Evolutionary conservation across 495 filamentous ascomycete species (phyloP).

Genomic region (Penicillium alfredii): DNA sequence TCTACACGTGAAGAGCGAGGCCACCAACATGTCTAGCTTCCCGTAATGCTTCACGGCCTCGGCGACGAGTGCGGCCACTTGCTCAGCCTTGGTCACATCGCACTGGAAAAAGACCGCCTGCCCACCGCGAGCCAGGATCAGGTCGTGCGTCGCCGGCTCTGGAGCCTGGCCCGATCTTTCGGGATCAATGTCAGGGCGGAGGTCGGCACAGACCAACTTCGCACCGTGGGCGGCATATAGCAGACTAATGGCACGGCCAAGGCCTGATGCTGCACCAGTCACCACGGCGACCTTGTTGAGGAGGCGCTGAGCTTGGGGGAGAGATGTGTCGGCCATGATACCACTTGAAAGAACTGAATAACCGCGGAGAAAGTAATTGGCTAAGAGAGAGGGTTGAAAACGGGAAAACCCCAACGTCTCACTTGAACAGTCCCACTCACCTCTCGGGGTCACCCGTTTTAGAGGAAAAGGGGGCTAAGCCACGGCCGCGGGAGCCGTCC

Average conservation of each 20-base stretch:
- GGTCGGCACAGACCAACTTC: conserved; percentile 43
- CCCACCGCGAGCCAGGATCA: conserved; percentile 33
- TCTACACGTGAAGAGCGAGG: neutral
- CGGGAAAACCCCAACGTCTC: no score
- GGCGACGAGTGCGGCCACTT: conserved; percentile 36
- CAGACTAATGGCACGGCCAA: conserved; percentile 43
- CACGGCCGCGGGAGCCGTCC: no score
- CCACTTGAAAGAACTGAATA: no score
- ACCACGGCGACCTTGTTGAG: conserved; percentile 39
- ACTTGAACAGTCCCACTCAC: no score
- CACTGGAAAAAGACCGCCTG: conserved; percentile 40
- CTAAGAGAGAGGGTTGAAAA: no score
- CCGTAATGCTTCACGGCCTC: conserved; percentile 33
- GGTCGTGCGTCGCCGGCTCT: conserved; percentile 34
- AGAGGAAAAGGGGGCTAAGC: no score
- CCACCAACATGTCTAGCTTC: conserved; percentile 38
- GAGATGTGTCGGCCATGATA: no score
- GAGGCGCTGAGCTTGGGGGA: no score
- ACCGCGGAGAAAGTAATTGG: no score
- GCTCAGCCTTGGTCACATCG: conserved; percentile 35
- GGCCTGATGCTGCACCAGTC: conserved; percentile 44
- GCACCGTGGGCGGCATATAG: conserved; percentile 41
- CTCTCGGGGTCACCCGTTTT: no score
- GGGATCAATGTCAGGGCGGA: conserved; percentile 18
- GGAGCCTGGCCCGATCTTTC: conserved; percentile 24